phyloP scores from a whole-genome alignment of 306 rosid genomes.

The Casuarina equisetifolia region DNA sequence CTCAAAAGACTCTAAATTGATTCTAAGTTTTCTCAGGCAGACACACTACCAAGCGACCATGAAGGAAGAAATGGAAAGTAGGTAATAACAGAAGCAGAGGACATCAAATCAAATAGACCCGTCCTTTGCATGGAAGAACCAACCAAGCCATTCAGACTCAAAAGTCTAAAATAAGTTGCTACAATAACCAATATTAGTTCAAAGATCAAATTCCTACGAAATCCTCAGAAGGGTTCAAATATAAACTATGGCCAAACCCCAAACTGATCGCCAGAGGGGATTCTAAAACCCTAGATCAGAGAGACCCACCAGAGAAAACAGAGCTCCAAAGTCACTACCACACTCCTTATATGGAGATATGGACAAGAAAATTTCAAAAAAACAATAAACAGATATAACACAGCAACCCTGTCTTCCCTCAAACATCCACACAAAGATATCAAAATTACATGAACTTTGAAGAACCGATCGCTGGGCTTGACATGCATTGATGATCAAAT shows the following conservation, averaged over 20 bases:
- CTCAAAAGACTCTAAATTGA: not conserved
- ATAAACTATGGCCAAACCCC: constrained; percentile 23
- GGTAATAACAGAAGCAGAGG: constrained; percentile 53
- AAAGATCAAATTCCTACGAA: constrained; percentile 7
- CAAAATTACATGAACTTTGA: not conserved
- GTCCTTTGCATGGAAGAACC: constrained; percentile 56
- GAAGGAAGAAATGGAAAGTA: constrained; percentile 16
- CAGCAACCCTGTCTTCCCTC: not conserved
- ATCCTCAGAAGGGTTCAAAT: not conserved
- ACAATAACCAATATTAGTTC: constrained; percentile 2
- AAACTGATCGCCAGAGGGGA: constrained; percentile 13
- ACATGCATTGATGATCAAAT: constrained; percentile 33
- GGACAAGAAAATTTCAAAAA: constrained; percentile 44
- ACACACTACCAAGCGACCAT: not conserved
- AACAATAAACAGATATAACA: constrained; percentile 9
- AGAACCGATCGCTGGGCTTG: constrained; percentile 2
- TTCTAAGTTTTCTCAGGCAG: not conserved
- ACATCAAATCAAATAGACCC: constrained; percentile 53
- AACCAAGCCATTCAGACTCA: constrained; percentile 48
- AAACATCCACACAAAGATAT: not conserved
- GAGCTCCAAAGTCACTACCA: constrained; percentile 4
- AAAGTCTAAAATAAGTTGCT: constrained; percentile 29
- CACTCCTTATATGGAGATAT: constrained; percentile 25
- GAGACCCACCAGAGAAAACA: constrained; percentile 21
- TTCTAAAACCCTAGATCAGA: constrained; percentile 41